These are phyloP conservation scores for Coniochaeta hoffmannii DNA, from an alignment of 2,329 filamentous ascomycete species.

Conservation along the genomic window DNA sequence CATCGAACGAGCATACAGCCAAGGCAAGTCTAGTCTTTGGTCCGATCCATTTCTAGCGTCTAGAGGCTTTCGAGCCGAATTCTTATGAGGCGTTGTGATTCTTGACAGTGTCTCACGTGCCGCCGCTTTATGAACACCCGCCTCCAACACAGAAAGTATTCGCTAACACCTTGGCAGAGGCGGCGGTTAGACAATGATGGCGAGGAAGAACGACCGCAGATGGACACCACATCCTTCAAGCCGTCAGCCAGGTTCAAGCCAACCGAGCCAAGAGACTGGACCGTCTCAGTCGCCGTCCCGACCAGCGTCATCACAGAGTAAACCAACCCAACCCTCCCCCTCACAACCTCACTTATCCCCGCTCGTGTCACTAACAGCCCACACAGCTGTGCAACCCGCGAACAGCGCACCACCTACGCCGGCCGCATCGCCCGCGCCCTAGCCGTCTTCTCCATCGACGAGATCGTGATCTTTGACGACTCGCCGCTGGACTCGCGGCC, in stretches of 20 bases:
- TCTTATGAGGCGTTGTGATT: not conserved
- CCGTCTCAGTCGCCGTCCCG: constrained; percentile 69
- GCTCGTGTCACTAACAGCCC: constrained; percentile 1
- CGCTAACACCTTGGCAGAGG: constrained; percentile 30
- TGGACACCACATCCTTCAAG: constrained; percentile 48
- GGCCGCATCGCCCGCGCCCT: constrained; percentile 74
- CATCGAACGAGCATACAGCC: constrained; percentile 11
- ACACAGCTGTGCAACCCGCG: constrained; percentile 59
- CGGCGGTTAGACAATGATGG: constrained; percentile 37
- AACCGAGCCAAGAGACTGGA: constrained; percentile 58
- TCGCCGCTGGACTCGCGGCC: constrained; percentile 38
- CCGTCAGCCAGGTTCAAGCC: constrained; percentile 64
- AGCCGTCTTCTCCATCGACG: constrained; percentile 77
- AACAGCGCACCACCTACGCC: constrained; percentile 66
- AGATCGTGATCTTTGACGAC: constrained; percentile 78
- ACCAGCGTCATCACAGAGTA: constrained; percentile 73
- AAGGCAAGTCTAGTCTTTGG: constrained; percentile 9
- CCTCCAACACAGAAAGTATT: not conserved
- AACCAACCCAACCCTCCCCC: constrained; percentile 14
- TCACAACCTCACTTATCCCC: not conserved
- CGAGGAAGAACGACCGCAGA: constrained; percentile 1
- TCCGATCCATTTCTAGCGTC: no score
- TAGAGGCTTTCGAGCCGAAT: no score
- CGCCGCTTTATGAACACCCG: no score
- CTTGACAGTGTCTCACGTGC: no score